Conservation (phyloP, 2,329 filamentous ascomycete genomes). For the Colletotrichum noveboracense region DNA sequence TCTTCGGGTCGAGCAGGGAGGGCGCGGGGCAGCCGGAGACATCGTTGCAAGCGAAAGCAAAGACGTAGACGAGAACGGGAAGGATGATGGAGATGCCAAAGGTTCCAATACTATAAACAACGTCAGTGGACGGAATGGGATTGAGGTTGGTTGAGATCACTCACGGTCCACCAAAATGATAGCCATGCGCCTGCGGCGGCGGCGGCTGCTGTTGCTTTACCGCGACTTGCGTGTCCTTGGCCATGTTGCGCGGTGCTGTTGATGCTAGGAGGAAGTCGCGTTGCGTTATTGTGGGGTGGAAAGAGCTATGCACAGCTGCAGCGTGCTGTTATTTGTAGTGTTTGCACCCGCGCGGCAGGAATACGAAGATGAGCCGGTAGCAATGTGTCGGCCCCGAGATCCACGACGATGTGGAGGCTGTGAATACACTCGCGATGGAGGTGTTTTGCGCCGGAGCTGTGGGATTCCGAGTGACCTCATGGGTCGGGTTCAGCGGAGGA, state of each 20-base stretch:
- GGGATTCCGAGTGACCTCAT: slow-evolving; percentile 31
- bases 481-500: background rate
- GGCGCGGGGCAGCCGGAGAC: slow-evolving; percentile 89
- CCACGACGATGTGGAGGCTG: background rate
- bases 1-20: slow-evolving; percentile 75
- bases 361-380: background rate
- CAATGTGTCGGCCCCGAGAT: background rate
- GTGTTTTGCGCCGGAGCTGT: slow-evolving; percentile 23
- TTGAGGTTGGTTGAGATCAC: slow-evolving; percentile 20
- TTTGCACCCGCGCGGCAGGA: background rate
- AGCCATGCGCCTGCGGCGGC: slow-evolving; percentile 40
- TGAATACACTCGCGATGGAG: background rate
- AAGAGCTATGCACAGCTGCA: background rate
- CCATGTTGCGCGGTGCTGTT: slow-evolving; percentile 30
- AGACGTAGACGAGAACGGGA: slow-evolving; percentile 78
- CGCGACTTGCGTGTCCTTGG: slow-evolving; percentile 32
- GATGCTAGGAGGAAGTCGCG: background rate
- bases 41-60: slow-evolving; percentile 91
- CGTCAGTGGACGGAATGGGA: background rate
- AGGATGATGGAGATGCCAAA: slow-evolving; percentile 80
- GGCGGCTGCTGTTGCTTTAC: slow-evolving; percentile 27
- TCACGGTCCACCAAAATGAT: slow-evolving; percentile 60
- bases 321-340: background rate
- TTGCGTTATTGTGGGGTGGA: background rate
- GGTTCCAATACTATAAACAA: slow-evolving; percentile 55